A percentile compares a stretch with the other conserved stretches of the same genome.
Evolutionary conservation across 768 basidiomycete species (phyloP).

Genomic region (Auriculariales sp.): DNA sequence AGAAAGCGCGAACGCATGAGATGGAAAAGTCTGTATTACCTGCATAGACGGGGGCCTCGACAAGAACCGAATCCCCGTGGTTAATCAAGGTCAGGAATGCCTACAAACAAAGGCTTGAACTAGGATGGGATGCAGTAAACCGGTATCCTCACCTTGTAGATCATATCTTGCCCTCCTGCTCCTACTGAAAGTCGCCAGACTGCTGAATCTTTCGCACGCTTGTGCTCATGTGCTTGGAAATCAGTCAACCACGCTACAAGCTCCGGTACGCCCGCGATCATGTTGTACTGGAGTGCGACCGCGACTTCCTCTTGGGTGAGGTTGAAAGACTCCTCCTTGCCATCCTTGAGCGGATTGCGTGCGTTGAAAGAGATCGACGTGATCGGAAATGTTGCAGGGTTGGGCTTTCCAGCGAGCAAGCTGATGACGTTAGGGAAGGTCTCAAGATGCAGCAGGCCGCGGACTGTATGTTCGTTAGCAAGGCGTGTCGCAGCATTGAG

Average conservation of each 20-base stretch:
- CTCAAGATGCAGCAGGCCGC: conserved; percentile 66
- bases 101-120: conserved; percentile 21
- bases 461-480: conserved; percentile 31
- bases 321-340: conserved; percentile 34
- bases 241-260: conserved; percentile 54
- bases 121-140: not conserved
- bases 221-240: conserved; percentile 59
- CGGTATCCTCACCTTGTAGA: conserved; percentile 52
- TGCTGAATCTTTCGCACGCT: conserved; percentile 33
- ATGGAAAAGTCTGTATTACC: not conserved
- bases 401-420: conserved; percentile 84
- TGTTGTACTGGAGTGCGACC: conserved; percentile 61
- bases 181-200: conserved; percentile 73
- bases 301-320: conserved; percentile 47
- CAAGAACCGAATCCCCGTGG: conserved; percentile 64
- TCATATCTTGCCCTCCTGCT: conserved; percentile 75
- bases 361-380: conserved; percentile 57
- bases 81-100: conserved; percentile 57
- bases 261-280: conserved; percentile 52
- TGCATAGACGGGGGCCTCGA: conserved; percentile 66
- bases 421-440: conserved; percentile 63
- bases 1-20: not conserved
- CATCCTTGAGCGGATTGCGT: conserved; percentile 23
- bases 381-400: conserved; percentile 83
- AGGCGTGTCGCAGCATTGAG: too few relatives aligned